A percentile compares a stretch with the other conserved stretches of the same genome.
Evolutionary conservation across 305 asterid species (phyloP).

Genomic region (Fraxinus paxiana): DNA sequence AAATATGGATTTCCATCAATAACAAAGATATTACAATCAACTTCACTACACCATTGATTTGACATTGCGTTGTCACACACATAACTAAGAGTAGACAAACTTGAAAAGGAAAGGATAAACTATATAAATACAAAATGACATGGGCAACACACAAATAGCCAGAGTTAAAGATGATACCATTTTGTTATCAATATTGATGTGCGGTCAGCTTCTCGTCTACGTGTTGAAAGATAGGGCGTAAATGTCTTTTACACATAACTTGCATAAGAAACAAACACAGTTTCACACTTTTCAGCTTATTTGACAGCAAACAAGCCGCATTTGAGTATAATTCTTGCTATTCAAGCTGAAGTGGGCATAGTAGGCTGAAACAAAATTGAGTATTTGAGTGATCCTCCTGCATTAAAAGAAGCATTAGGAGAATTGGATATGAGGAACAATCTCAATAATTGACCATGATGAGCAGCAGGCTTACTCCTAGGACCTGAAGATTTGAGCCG

Average conservation of each 20-base stretch:
- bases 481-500: constrained; percentile 30
- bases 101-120: background rate
- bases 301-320: background rate
- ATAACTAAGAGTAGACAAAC: background rate
- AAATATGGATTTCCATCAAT: background rate
- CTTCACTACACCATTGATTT: background rate
- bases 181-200: background rate
- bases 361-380: background rate
- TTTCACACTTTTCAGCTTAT: constrained; percentile 13
- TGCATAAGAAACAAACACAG: constrained; percentile 10
- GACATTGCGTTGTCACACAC: background rate
- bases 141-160: constrained; percentile 7
- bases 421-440: background rate
- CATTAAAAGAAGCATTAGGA: constrained; percentile 8
- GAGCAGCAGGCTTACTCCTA: constrained; percentile 26
- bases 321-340: background rate
- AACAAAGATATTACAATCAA: background rate
- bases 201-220: background rate
- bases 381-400: constrained; percentile 27
- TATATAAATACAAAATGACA: background rate
- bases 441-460: background rate
- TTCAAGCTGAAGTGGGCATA: background rate
- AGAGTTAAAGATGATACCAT: constrained; percentile 2
- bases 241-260: background rate
- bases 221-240: background rate